phyloP scores from a whole-genome alignment of 768 basidiomycete species.

The Suillus decipiens region DNA sequence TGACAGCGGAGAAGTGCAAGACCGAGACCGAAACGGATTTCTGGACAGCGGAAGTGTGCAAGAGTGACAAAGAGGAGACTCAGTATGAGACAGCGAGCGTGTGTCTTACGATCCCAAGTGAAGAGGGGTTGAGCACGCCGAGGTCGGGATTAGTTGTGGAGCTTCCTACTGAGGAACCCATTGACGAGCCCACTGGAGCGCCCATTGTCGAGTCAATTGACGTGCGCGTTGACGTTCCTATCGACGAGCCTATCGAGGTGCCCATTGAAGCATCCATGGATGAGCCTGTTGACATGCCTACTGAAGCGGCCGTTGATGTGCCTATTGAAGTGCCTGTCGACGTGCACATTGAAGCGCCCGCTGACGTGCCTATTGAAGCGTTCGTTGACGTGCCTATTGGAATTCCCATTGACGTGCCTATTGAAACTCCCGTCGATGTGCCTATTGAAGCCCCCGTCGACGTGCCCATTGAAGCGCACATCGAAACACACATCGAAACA shows the following conservation, averaged over 20 bases:
- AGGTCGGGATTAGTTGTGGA: conserved; percentile 40
- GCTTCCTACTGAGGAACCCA: conserved; percentile 16
- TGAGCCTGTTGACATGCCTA: too few relatives aligned
- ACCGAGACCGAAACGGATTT: conserved; percentile 47
- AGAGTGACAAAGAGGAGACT: conserved; percentile 34
- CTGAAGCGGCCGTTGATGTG: too few relatives aligned
- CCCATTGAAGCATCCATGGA: too few relatives aligned
- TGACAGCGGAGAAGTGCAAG: conserved; percentile 50
- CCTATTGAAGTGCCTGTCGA: not conserved
- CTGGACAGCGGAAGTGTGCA: conserved; percentile 47
- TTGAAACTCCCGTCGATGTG: too few relatives aligned
- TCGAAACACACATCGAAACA: too few relatives aligned
- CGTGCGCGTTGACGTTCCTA: not conserved
- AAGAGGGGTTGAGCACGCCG: conserved; percentile 28
- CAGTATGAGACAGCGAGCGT: conserved; percentile 51
- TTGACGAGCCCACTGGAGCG: not conserved
- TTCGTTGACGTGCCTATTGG: not conserved
- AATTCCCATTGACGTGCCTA: too few relatives aligned
- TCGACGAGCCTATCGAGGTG: too few relatives aligned
- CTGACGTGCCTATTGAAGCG: not conserved
- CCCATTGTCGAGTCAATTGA: too few relatives aligned
- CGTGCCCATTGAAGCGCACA: too few relatives aligned
- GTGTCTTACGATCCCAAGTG: conserved; percentile 39
- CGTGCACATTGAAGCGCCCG: not conserved
- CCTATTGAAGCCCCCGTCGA: too few relatives aligned